phyloP scores from a whole-genome alignment of 108 stramenopile genomes.

The Discostella stelligeroides region DNA sequence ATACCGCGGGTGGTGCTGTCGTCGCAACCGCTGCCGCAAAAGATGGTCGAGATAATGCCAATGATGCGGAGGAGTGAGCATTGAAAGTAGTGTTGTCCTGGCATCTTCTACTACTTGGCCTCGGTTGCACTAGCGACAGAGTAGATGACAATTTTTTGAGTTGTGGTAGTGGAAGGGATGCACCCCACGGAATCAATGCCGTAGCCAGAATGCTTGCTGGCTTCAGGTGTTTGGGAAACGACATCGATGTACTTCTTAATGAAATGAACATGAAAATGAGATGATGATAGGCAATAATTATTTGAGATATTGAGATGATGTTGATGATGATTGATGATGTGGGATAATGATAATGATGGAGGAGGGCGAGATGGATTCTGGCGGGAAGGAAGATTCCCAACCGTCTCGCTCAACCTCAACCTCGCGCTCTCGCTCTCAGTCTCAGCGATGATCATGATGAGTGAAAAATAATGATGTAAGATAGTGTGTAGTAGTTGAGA shows the following conservation, averaged over 20 bases:
- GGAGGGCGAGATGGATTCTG: no score
- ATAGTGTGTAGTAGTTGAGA: no score
- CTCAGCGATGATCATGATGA: no score
- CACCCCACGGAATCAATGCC: background rate
- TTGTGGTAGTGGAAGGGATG: background rate
- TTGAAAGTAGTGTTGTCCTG: background rate
- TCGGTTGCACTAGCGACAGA: no score
- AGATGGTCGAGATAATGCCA: background rate
- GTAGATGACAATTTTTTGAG: no score
- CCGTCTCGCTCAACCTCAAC: no score
- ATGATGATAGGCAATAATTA: constrained; percentile 74
- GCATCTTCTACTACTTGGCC: no score
- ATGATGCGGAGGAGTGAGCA: background rate
- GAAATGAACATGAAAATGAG: no score
- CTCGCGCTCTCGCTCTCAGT: no score
- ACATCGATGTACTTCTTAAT: background rate
- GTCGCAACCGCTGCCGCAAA: background rate
- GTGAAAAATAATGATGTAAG: no score
- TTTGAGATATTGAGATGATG: constrained; percentile 83
- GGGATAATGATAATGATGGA: no score
- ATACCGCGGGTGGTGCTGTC: background rate
- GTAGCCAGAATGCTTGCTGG: background rate
- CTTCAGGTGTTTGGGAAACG: background rate
- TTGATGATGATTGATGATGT: constrained; percentile 32
- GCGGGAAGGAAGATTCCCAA: no score